Evolutionary conservation across 2,329 filamentous ascomycete genomes (phyloP), one percentile per base, ranked within the genome.

Genomic region (Curvularia sp.): DNA sequence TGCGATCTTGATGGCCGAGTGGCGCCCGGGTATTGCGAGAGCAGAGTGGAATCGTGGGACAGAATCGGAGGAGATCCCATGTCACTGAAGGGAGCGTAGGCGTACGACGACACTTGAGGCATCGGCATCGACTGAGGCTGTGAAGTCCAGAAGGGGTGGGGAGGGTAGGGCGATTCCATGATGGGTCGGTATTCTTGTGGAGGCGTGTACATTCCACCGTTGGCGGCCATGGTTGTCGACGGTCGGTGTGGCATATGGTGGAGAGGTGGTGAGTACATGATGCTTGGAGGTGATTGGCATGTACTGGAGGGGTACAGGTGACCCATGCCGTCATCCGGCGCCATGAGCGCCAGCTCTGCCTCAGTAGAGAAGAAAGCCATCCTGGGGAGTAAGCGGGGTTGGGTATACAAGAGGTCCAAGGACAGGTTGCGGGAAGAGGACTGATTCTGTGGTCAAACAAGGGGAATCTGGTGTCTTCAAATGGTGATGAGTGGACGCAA

Each of bases 191-290:
- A 76, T 39, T 71, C 67, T 49, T 75, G 67, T 30, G 71, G 61
- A 55, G 71, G 67, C 18, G 67, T 54, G 55, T 73, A 75, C 48
- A 75, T 67, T 33, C 62, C 63, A 53, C 62, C 69, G 54, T 65
- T 64, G 46, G 63, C 64, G 24, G 70, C 49, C 35, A 74, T 65
- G 10, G 65, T 66, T 3, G 68, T 65, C 9, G 67, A 58, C 5
- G 69, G 56, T 28, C 64, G 66, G 48, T 73, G 70, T 38, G 63
- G 13, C 63, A 75, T 66, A n/a, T 73, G 68, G 33, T 75, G 73
- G 35, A 76, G 65, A 31, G 74, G 69, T 56, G 73, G 70, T 49
- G 75, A 76, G 59, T 77, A 77, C 65, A 77, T 72, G 63, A 76
- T 75, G 65, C 65, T 73, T 3, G 74, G 75, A 48, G 75, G 70